Percentiles rank a stretch among this genome's conserved stretches.
Evolutionary conservation across 768 basidiomycete species (phyloP).

Genomic region (Boletus reticuloceps): DNA sequence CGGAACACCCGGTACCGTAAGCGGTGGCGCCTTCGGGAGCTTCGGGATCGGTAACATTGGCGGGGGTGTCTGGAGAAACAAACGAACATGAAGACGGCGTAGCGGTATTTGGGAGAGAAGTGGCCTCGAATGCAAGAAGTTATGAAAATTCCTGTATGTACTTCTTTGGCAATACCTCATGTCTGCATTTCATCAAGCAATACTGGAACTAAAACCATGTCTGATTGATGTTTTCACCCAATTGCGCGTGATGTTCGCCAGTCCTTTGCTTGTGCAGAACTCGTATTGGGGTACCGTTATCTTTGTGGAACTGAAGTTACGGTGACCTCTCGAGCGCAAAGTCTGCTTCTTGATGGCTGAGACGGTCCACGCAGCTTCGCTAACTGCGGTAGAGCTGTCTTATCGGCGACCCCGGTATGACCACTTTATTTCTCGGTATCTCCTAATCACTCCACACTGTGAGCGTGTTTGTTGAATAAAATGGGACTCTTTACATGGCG

Average conservation of each 20-base stretch:
- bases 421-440: too few species aligned
- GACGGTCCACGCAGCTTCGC: too few species aligned
- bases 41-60: slow-evolving; percentile 47
- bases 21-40: slow-evolving; percentile 45
- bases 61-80: slow-evolving; percentile 24
- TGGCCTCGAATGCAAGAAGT: slow-evolving; percentile 1
- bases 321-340: too few species aligned
- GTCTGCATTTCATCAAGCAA: slow-evolving; percentile 5
- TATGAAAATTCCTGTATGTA: slow-evolving; percentile 8
- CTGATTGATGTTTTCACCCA: too few species aligned
- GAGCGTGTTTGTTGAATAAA: slow-evolving; percentile 8
- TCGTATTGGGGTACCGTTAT: too few species aligned
- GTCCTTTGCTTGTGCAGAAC: too few species aligned
- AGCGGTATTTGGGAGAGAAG: neutral
- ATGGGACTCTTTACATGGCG: slow-evolving; percentile 12
- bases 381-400: too few species aligned
- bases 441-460: too few species aligned
- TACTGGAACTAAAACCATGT: neutral
- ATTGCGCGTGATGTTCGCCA: too few species aligned
- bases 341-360: too few species aligned
- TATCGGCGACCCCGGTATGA: too few species aligned
- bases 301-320: too few species aligned
- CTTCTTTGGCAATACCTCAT: slow-evolving; percentile 10
- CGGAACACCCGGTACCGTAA: slow-evolving; percentile 22
- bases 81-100: slow-evolving; percentile 19